phyloP scores from a whole-genome alignment of 2,329 filamentous ascomycete species.

The Gaeumannomyces tritici region DNA sequence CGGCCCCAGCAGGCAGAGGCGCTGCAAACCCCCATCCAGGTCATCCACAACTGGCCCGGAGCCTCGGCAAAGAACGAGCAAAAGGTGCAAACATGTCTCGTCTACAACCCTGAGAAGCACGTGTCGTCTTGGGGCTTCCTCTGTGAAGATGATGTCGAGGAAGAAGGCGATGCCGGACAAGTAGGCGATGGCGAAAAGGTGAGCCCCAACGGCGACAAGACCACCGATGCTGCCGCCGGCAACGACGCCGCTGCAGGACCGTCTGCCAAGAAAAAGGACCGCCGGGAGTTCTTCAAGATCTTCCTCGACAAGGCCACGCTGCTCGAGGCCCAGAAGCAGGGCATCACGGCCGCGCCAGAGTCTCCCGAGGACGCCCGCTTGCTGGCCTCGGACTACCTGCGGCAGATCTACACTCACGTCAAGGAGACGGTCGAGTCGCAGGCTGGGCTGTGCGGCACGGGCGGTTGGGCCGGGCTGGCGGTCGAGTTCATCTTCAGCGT shows the following conservation, averaged over 20 bases:
- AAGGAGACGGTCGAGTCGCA: constrained; percentile 32
- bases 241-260: no score
- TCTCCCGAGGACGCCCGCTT: constrained; percentile 31
- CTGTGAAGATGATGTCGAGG: constrained; percentile 34
- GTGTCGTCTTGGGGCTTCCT: constrained; percentile 44
- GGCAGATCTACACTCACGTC: constrained; percentile 37
- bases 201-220: no score
- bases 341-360: constrained; percentile 26
- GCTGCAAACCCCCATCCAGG: constrained; percentile 23
- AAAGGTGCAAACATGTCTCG: constrained; percentile 41
- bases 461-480: constrained; percentile 30
- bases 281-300: constrained; percentile 45
- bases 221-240: no score
- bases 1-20: constrained; percentile 18
- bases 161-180: constrained; percentile 13
- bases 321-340: constrained; percentile 22
- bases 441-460: constrained; percentile 21
- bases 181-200: neutral
- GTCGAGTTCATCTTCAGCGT: constrained; percentile 48
- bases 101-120: constrained; percentile 26
- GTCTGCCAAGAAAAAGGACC: neutral
- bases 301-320: constrained; percentile 38
- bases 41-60: constrained; percentile 44
- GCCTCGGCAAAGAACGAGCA: constrained; percentile 37
- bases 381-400: constrained; percentile 39